Percentiles rank a stretch among this genome's conserved stretches.
These are phyloP conservation scores for Ophiostoma himal-ulmi DNA, from an alignment of 2,329 filamentous ascomycete species.

Conservation along the genomic window DNA sequence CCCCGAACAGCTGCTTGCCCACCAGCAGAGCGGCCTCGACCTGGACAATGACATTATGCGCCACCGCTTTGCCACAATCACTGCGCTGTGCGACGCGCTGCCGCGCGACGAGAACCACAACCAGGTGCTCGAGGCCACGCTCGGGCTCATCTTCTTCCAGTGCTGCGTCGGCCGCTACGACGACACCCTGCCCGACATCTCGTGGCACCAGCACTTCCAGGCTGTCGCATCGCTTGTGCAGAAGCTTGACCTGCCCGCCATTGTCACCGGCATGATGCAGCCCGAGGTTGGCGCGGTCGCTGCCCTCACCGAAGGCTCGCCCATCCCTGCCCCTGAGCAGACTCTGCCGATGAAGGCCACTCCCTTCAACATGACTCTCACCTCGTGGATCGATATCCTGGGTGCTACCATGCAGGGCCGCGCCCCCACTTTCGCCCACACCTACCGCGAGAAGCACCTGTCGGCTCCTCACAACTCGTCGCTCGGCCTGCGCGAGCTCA, in stretches of 20 bases:
- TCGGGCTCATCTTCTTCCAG: slow-evolving; percentile 95
- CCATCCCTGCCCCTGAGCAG: neutral
- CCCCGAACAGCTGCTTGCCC: neutral
- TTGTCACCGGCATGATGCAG: slow-evolving; percentile 44
- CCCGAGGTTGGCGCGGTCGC: neutral
- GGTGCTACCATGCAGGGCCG: slow-evolving; percentile 86
- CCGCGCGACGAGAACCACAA: slow-evolving; percentile 74
- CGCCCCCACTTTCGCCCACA: slow-evolving; percentile 82
- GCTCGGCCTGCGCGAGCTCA: slow-evolving; percentile 78
- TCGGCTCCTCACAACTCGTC: slow-evolving; percentile 54
- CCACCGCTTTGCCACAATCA: slow-evolving; percentile 83
- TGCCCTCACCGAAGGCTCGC: neutral
- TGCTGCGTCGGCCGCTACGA: slow-evolving; percentile 82
- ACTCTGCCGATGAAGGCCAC: slow-evolving; percentile 24
- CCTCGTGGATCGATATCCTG: slow-evolving; percentile 94
- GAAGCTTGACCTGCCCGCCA: slow-evolving; percentile 70
- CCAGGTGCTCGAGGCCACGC: slow-evolving; percentile 83
- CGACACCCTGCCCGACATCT: slow-evolving; percentile 80
- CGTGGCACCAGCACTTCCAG: slow-evolving; percentile 96
- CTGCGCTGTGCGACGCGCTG: slow-evolving; percentile 75
- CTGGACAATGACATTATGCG: slow-evolving; percentile 88
- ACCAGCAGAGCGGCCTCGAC: slow-evolving; percentile 54
- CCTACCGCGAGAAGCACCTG: slow-evolving; percentile 91
- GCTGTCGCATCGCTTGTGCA: slow-evolving; percentile 79
- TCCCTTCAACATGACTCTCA: slow-evolving; percentile 90